Base-by-base conservation (phyloP, 495 filamentous ascomycete genomes). In the Penicillium goetzii region DNA sequence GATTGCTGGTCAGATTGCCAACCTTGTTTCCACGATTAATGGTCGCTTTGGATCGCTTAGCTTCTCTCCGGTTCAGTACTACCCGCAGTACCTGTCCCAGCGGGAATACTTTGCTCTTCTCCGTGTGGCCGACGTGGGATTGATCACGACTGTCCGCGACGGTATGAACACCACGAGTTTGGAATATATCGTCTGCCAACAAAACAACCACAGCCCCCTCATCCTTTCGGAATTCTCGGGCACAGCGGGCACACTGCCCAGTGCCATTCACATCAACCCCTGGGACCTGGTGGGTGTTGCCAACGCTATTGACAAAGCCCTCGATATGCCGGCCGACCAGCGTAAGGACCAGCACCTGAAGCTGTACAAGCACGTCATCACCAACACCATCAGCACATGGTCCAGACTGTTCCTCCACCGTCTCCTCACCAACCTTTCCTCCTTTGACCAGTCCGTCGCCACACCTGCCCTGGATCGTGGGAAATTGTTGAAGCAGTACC, bases 151-250 rank as follows among this genome's bases (percentile, higher is more conserved):
- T 49, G 92, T 97, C 30, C 85, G 93, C 45, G 93, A 97, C 74
- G 93, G 93, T 58, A 97, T 97, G 92, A 97, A 97, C 79, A 97
- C 93, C 14, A 96, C 93, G 9, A 93, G 91, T 72, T 75, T 97
- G 55, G 93, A 97, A 75, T 97, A 96, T 73, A 86, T 97, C 32
- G 85, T 97, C 55, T 95, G 92, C 77, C 93, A 97, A 75, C 89
- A 90, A 66, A 88, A 90, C 54, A 88, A 87, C 41, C 86, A 92
- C 70, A 89, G 92, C 1, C 93, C 92, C 12, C 80, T 97, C 41
- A 97, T 97, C 63, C 83, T 97, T 9, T 97, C 93, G 11, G 93
- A 97, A 76, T 97, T 97, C 74, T 96, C 93, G 38, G 93, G 93
- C 64, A 96, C 93, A 0, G 93, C 93, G 47, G 91, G 92, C 38